Conservation (phyloP, 2,329 filamentous ascomycete genomes). For the Dothidotthia symphoricarpi region DNA sequence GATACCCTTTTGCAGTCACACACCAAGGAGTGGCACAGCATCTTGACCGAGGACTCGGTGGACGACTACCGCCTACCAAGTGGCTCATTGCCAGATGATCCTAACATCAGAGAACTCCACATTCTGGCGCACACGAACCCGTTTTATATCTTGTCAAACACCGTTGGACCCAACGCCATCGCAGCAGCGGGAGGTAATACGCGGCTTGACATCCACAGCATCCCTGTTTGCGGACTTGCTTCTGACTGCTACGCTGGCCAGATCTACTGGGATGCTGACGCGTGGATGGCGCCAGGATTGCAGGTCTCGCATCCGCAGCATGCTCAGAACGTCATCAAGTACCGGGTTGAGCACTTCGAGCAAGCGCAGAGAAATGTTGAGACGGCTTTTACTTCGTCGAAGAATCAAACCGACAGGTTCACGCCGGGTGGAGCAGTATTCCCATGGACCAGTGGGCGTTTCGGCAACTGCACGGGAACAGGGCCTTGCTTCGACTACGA, state of each 20-base stretch:
- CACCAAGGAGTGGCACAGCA: constrained; percentile 59
- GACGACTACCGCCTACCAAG: constrained; percentile 60
- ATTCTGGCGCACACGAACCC: constrained; percentile 56
- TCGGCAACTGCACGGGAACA: constrained; percentile 65
- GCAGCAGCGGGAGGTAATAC: constrained; percentile 49
- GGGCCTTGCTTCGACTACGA: constrained; percentile 67
- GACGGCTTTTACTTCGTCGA: constrained; percentile 56
- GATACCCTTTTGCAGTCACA: constrained; percentile 57
- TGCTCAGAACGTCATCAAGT: constrained; percentile 63
- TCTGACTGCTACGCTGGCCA: constrained; percentile 67
- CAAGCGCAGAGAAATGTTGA: constrained; percentile 62
- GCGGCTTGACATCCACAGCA: constrained; percentile 60
- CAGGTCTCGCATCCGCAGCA: constrained; percentile 63
- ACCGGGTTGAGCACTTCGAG: constrained; percentile 57
- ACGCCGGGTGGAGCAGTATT: constrained; percentile 60
- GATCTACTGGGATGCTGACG: constrained; percentile 66
- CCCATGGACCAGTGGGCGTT: constrained; percentile 66
- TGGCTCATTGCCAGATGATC: constrained; percentile 58
- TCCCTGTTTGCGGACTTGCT: constrained; percentile 65
- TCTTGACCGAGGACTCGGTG: constrained; percentile 61
- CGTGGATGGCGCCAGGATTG: constrained; percentile 68
- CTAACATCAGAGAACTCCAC: constrained; percentile 56
- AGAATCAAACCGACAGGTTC: constrained; percentile 59
- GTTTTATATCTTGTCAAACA: constrained; percentile 58
- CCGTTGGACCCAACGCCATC: constrained; percentile 55